These are phyloP conservation scores for Citrullus amarus DNA, from an alignment of 306 rosid genomes.

Conservation along the genomic window DNA sequence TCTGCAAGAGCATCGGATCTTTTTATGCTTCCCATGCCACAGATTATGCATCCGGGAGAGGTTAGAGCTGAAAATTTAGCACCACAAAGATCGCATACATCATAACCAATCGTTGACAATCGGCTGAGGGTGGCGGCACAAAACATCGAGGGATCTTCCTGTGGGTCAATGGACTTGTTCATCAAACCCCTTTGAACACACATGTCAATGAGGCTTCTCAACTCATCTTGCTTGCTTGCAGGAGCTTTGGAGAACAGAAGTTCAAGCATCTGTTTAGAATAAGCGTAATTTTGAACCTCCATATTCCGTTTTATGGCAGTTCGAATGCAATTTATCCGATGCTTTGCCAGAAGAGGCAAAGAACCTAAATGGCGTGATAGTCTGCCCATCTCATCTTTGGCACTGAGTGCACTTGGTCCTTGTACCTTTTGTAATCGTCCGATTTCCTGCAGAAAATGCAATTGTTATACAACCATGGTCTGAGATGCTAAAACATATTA, in stretches of 20 bases:
- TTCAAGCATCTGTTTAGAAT: conserved; percentile 91
- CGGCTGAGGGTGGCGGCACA: conserved; percentile 93
- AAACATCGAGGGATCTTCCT: conserved; percentile 93
- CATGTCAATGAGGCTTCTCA: conserved; percentile 71
- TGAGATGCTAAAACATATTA: not conserved
- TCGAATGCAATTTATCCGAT: conserved; percentile 89
- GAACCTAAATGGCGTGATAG: conserved; percentile 95
- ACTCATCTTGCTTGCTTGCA: conserved; percentile 77
- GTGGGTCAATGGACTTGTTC: conserved; percentile 85
- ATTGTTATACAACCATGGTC: not conserved
- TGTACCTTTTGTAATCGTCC: conserved; percentile 85
- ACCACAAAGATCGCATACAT: conserved; percentile 96
- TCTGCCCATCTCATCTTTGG: conserved; percentile 97
- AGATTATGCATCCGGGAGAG: conserved; percentile 80
- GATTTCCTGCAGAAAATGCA: conserved; percentile 57
- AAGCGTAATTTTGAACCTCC: conserved; percentile 89
- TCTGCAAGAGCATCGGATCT: conserved; percentile 81
- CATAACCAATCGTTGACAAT: conserved; percentile 87
- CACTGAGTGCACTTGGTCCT: conserved; percentile 86
- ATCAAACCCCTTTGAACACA: conserved; percentile 86
- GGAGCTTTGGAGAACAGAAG: conserved; percentile 90
- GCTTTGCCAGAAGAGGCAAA: conserved; percentile 89
- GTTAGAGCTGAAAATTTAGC: conserved; percentile 82
- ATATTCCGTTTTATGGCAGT: conserved; percentile 92
- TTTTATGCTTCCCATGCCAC: conserved; percentile 96